Base-by-base conservation (phyloP, 805 yeast species). In the Cyberlindnera bimundalis region DNA sequence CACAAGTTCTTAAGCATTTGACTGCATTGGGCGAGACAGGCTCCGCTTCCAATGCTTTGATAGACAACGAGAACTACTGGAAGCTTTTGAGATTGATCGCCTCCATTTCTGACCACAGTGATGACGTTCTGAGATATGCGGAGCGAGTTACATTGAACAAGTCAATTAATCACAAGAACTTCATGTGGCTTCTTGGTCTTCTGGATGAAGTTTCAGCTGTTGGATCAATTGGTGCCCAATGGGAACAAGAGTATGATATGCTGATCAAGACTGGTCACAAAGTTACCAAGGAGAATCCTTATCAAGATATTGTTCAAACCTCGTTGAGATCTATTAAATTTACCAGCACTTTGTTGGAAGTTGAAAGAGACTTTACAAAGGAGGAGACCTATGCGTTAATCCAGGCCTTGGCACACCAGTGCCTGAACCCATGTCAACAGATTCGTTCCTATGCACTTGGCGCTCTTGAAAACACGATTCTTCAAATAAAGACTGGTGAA, bases 371-470 rank as follows among this genome's bases (percentile, higher is more conserved):
- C 26, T 29, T 40, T 40, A 48, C 56, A 1, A 61, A 61, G 32
- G 68, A 62, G 29, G 71, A 65, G 45, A 59, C 59, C 33, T 59
- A 66, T 48, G 83, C 95, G 1, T 67, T 86, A 45, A 69, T 84
- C 21, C 91, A 87, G 56, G 95, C 95, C 0, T 68, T 89, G 39
- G 88, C 93, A 0, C 91, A 84, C 54, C 96, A 90, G 59, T 85
- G 96, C 58, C 74, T 84, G 58, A 89, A 89, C 54, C 96, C 96
- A 15, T 86, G 95, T 58, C 68, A 86, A 20, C 89, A 85, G 55
- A 67, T 89, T 10, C 68, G 96, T 29, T 61, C 73, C 0, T 76
- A 72, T 59, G 90, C 96, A 0, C 62, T 88, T 30, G 70, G 71
- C 16, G 61, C 76, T 0, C 69, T 90, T 37, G 84, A 84, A 44